These are phyloP conservation scores for Saccharomyces hybrid DNA, from an alignment of 1,139 yeast genomes.

Conservation along the genomic window DNA sequence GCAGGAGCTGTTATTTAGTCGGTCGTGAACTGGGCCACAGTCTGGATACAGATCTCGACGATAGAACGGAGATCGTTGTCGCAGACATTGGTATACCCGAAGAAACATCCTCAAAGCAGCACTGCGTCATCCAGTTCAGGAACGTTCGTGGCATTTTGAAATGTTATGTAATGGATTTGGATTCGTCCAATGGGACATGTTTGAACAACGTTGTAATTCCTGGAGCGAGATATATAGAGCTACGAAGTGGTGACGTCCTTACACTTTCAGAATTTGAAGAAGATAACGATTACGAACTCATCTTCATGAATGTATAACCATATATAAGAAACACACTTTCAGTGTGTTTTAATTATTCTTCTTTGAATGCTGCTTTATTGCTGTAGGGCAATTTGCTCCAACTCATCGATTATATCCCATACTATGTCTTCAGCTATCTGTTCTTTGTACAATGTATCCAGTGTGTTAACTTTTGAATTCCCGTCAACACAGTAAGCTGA, in stretches of 20 bases:
- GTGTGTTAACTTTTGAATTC: slow-evolving; percentile 39
- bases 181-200: slow-evolving; percentile 47
- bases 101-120: slow-evolving; percentile 43
- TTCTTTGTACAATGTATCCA: slow-evolving; percentile 58
- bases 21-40: slow-evolving; percentile 34
- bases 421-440: slow-evolving; percentile 72
- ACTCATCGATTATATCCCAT: slow-evolving; percentile 80
- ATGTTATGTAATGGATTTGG: slow-evolving; percentile 46
- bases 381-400: slow-evolving; percentile 45
- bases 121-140: slow-evolving; percentile 50
- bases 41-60: slow-evolving; percentile 5
- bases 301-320: slow-evolving; percentile 5
- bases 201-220: slow-evolving; percentile 43
- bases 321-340: neutral
- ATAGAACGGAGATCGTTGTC: slow-evolving; percentile 31
- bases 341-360: neutral
- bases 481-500: slow-evolving; percentile 34
- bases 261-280: slow-evolving; percentile 35
- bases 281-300: slow-evolving; percentile 11
- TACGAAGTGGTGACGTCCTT: slow-evolving; percentile 41
- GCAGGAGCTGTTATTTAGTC: slow-evolving; percentile 33
- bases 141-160: slow-evolving; percentile 17
- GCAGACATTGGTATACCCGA: slow-evolving; percentile 41
- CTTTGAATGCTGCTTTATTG: neutral
- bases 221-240: slow-evolving; percentile 40